Evolutionary conservation across 2,329 filamentous ascomycete species (phyloP), one percentile per base, ranked within the genome.

Genomic region (Aspergillus sp.): DNA sequence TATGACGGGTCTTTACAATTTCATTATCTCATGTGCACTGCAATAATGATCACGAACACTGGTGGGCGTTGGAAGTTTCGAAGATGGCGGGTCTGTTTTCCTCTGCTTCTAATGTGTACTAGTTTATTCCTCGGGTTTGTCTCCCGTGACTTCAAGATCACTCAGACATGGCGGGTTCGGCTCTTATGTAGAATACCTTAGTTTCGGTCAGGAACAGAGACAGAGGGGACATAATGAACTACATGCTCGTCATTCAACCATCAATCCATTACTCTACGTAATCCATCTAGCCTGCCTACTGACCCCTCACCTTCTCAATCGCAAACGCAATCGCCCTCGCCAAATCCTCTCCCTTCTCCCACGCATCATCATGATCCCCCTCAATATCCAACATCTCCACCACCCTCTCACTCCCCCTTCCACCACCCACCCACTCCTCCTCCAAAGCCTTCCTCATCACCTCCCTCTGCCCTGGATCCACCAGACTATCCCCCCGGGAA

Each of bases 371-470:
- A 70, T 81, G 79, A 19, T 65, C 60, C 10, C 76, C 78, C 28
- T 68, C 63, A 30, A 81, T 66, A 2, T 71, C 38, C 2, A 82
- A 74, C 70, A 68, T 51, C 15, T 80, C 71, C 62, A 80, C 73
- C 54, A 36, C 32, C 70, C 78, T 76, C 75, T 70, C 1, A 61
- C 57, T 15, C 61, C 43, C 19, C 55, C 55, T 15, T 59, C 50
- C 3, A 9, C 23, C 30, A 9, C 23, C 30, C 47, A 83, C 74
- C 81, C 81, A 78, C 71, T 78, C 32, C 32, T 45, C 69, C 74
- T 82, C 72, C 79, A 85, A 73, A 73, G 80, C 73, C 73, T 82
- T 64, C 80, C 82, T 68, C 83, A 86, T 80, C 2, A 52, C 68
- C 47, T 75, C 70, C 6, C 71, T 54, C 63, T 81, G 79, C 1